These are phyloP conservation scores for Scenedesmus sp. DNA, from an alignment of 163 green algal genomes.

Conservation along the genomic window DNA sequence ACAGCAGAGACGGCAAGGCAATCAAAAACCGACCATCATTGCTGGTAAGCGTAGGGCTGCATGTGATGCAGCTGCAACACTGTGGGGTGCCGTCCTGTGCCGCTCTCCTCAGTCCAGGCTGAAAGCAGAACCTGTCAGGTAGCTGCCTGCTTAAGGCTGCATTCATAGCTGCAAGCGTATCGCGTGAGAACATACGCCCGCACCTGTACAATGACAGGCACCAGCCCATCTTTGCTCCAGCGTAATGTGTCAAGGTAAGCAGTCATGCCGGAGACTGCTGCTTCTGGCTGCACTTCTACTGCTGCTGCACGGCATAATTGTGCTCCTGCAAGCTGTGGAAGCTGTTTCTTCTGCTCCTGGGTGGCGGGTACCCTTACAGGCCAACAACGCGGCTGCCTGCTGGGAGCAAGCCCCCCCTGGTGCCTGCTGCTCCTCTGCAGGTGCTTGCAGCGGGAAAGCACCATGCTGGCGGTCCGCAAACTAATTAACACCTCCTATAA, in stretches of 20 bases:
- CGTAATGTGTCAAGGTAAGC: slow-evolving; percentile 91
- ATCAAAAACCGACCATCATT: not conserved
- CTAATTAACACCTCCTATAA: not conserved
- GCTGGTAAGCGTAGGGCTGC: too few species aligned
- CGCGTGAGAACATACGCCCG: not conserved
- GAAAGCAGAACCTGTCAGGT: not conserved
- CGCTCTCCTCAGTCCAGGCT: not conserved
- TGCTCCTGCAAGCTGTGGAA: not conserved
- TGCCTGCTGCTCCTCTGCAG: not conserved
- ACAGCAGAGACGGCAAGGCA: not conserved
- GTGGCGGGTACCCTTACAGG: not conserved
- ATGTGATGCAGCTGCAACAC: too few species aligned
- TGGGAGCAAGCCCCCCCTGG: slow-evolving; percentile 1
- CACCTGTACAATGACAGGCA: slow-evolving; percentile 94
- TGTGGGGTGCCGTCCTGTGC: too few species aligned
- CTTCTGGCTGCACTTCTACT: slow-evolving; percentile 58
- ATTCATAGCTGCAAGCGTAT: not conserved
- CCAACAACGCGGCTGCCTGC: not conserved
- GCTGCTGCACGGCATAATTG: slow-evolving; percentile 36
- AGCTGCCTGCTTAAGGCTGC: not conserved
- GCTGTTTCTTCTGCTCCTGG: not conserved
- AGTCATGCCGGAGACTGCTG: slow-evolving; percentile 72
- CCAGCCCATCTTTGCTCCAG: slow-evolving; percentile 88
- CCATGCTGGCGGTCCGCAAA: not conserved
- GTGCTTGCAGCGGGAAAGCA: slow-evolving; percentile 6